These are phyloP conservation scores for Hypericum androsaemum DNA, from an alignment of 345 rosid genomes.

Conservation along the genomic window DNA sequence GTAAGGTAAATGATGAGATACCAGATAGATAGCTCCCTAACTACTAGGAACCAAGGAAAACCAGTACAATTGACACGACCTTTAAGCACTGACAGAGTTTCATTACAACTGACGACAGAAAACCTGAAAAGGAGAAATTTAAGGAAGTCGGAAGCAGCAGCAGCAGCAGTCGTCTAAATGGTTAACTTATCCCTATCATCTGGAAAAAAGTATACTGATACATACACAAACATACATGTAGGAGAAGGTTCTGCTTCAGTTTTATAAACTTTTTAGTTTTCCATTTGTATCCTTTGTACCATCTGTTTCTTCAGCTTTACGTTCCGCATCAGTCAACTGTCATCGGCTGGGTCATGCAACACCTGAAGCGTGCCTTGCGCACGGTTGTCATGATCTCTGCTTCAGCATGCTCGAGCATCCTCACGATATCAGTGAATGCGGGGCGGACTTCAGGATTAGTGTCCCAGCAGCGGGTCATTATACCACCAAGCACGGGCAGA, in stretches of 20 bases:
- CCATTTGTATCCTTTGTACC: conserved; percentile 8
- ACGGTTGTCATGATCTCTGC: conserved; percentile 21
- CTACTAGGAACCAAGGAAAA: not conserved
- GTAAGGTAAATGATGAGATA: too few relatives aligned
- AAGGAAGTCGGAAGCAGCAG: not conserved
- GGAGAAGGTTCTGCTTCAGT: conserved; percentile 1
- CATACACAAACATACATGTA: conserved; percentile 14
- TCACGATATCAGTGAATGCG: conserved; percentile 15
- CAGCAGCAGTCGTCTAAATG: conserved; percentile 8
- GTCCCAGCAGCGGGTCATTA: conserved; percentile 28
- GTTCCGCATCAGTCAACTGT: conserved; percentile 17
- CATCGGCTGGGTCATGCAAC: conserved; percentile 24
- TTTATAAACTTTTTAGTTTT: not conserved
- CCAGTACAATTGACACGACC: too few relatives aligned
- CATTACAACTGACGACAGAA: conserved; percentile 8
- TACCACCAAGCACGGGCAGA: conserved; percentile 17
- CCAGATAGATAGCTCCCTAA: not conserved
- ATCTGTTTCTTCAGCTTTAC: not conserved
- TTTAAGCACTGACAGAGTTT: not conserved
- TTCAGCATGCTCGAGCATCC: conserved; percentile 23
- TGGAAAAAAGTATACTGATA: conserved; percentile 3
- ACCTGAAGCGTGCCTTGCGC: conserved; percentile 26
- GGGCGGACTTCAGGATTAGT: conserved; percentile 23
- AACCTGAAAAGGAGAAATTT: too few relatives aligned
- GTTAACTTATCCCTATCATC: conserved; percentile 10